A percentile compares a stretch with the other conserved stretches of the same genome.
Conservation (phyloP, 164 flowering plant species). For the Berberis vulgaris region DNA sequence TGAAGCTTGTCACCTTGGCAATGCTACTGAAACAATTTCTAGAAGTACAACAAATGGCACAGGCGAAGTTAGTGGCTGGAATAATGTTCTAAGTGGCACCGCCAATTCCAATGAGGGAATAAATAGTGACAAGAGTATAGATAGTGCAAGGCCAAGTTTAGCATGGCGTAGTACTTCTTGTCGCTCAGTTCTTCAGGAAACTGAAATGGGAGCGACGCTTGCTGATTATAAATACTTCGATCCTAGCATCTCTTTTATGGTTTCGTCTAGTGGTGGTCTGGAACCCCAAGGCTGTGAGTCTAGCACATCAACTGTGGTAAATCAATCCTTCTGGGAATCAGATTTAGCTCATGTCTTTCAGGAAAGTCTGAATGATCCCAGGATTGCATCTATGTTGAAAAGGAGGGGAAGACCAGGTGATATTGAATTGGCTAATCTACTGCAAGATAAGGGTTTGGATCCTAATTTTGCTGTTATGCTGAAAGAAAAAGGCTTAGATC, state of each 20-base stretch:
- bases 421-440: slow-evolving; percentile 54
- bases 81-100: slow-evolving; percentile 36
- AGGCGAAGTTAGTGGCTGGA: slow-evolving; percentile 61
- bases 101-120: slow-evolving; percentile 65
- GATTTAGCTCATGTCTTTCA: slow-evolving; percentile 39
- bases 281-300: slow-evolving; percentile 91
- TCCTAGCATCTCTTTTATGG: slow-evolving; percentile 38
- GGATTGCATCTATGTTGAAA: slow-evolving; percentile 47
- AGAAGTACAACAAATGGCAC: slow-evolving; percentile 36
- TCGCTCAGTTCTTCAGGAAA: slow-evolving; percentile 74
- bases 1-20: slow-evolving; percentile 66
- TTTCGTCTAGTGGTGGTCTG: slow-evolving; percentile 75
- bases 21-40: slow-evolving; percentile 35
- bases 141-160: slow-evolving; percentile 94
- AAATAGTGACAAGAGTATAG: slow-evolving; percentile 85
- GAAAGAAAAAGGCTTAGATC: slow-evolving; percentile 90
- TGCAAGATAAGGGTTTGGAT: slow-evolving; percentile 94
- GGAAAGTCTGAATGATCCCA: neutral
- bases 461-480: slow-evolving; percentile 99
- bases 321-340: slow-evolving; percentile 64
- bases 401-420: slow-evolving; percentile 67
- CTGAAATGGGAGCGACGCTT: slow-evolving; percentile 44
- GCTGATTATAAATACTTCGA: slow-evolving; percentile 46
- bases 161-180: slow-evolving; percentile 81
- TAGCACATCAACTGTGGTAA: slow-evolving; percentile 65